Evolutionary conservation across 441 rosid species (phyloP).

Genomic region (Brassica hybrid): DNA sequence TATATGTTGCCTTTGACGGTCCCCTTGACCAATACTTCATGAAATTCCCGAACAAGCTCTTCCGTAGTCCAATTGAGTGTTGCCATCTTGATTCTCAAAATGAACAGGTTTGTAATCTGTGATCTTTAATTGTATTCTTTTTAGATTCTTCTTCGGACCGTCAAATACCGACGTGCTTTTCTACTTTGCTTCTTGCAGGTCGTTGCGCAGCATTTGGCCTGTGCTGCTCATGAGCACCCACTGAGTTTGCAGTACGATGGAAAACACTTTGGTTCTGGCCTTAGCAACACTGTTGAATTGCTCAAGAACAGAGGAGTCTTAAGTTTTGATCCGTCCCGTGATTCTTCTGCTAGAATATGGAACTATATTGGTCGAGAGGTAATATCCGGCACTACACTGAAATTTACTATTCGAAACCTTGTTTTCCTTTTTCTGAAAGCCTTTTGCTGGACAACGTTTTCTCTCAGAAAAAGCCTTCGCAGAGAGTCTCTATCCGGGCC

Average conservation of each 20-base stretch:
- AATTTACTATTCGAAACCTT: neutral
- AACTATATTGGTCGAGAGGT: constrained; percentile 90
- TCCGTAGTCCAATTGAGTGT: constrained; percentile 83
- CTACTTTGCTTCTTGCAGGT: constrained; percentile 58
- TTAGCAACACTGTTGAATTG: constrained; percentile 51
- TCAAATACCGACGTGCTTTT: constrained; percentile 27
- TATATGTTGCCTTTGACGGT: constrained; percentile 83
- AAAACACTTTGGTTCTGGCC: constrained; percentile 72
- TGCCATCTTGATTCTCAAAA: constrained; percentile 88
- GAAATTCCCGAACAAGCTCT: constrained; percentile 85
- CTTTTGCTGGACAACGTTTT: constrained; percentile 27
- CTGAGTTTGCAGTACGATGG: constrained; percentile 75
- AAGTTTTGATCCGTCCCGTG: constrained; percentile 57
- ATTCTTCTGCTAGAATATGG: constrained; percentile 70
- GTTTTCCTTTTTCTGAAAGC: constrained; percentile 28
- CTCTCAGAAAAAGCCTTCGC: constrained; percentile 77
- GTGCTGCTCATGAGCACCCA: constrained; percentile 90
- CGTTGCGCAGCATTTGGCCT: constrained; percentile 82
- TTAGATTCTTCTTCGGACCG: constrained; percentile 7
- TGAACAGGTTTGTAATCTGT: constrained; percentile 59
- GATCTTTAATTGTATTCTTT: constrained; percentile 11
- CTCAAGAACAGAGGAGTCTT: constrained; percentile 70
- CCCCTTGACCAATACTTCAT: constrained; percentile 95
- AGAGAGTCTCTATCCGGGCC: constrained; percentile 74
- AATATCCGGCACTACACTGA: constrained; percentile 25